A percentile compares a stretch with the other conserved stretches of the same genome.
Conservation (phyloP, 257 asterid genomes). For the Solanum raphanifolium region DNA sequence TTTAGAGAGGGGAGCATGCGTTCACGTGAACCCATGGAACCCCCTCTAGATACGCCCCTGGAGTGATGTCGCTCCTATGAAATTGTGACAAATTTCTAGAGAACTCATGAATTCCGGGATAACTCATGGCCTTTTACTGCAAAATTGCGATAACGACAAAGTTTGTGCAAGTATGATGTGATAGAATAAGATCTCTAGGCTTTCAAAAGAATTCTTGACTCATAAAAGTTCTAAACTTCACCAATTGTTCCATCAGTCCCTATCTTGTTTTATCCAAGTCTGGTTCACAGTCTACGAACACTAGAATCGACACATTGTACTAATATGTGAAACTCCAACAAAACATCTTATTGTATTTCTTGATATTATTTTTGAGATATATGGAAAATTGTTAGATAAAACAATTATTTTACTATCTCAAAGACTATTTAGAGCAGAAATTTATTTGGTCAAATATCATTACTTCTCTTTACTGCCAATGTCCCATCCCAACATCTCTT, state of each 20-base stretch:
- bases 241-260: not conserved
- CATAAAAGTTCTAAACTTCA: not conserved
- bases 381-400: not conserved
- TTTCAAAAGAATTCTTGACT: not conserved
- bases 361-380: not conserved
- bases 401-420: not conserved
- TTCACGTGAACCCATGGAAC: no score
- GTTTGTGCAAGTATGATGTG: not conserved
- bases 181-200: not conserved
- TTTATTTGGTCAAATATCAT: not conserved
- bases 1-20: no score
- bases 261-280: not conserved
- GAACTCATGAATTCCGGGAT: not conserved
- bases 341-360: no score
- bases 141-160: not conserved
- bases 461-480: not conserved
- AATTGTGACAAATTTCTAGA: no score
- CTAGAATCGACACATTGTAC: not conserved
- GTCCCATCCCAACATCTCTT: not conserved
- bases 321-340: not conserved
- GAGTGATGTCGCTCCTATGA: no score
- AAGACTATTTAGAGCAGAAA: no score
- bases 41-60: no score
- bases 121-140: not conserved
- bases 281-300: not conserved